phyloP scores from a whole-genome alignment of 169 alveolate species.

The Ichthyophthirius multifiliis region DNA sequence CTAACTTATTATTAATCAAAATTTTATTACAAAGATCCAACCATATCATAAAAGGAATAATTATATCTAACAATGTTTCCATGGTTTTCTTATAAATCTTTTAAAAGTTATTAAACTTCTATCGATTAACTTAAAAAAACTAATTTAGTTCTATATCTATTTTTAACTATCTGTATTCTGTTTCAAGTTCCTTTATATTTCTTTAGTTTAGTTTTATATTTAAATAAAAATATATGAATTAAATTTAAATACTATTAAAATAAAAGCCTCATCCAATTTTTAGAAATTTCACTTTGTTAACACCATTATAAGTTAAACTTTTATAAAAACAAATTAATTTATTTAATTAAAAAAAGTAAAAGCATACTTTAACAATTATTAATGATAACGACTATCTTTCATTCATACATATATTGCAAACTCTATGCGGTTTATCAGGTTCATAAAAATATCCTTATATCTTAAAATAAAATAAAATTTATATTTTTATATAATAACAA shows the following conservation, averaged over 20 bases:
- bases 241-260: no score
- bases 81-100: neutral
- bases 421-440: neutral
- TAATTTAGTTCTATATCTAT: neutral
- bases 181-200: neutral
- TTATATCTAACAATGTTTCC: neutral
- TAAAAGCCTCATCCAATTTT: neutral
- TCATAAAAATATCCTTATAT: neutral
- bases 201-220: neutral
- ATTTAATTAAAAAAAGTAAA: no score
- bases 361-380: no score
- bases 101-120: neutral
- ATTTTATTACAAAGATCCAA: neutral
- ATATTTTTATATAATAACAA: neutral
- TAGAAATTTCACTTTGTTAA: neutral
- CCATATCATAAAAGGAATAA: neutral
- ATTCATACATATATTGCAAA: neutral
- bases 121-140: neutral
- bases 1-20: neutral
- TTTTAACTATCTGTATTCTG: neutral
- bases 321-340: neutral
- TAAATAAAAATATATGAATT: no score
- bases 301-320: neutral
- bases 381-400: no score
- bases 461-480: neutral